Evolutionary conservation across 768 basidiomycete species (phyloP), one percentile per base, ranked within the genome.

Genomic region (Daedaleopsis nitida): DNA sequence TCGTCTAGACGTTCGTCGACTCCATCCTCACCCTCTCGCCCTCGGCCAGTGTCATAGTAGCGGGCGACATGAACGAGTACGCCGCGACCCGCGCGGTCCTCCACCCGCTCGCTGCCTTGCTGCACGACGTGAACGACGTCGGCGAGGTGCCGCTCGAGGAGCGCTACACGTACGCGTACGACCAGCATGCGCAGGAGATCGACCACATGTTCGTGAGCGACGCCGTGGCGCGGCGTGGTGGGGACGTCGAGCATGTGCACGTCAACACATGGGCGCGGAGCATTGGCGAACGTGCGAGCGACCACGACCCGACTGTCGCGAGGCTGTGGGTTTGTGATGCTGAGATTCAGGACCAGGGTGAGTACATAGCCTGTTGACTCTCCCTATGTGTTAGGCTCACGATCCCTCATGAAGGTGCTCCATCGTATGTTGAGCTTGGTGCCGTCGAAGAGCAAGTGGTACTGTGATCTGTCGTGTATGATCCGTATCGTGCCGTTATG

Each of bases 1-100:
- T 42, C 39, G 39, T 42, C 39, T 55, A 86, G 85, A 69, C 72
- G 23, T 87, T 88, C 64, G 78, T 83, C 17, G 62, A 76, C 60
- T 71, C 76, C 12, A 72, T 87, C 42, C 69, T 86, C 3, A 68
- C 66, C 8, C 69, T 72, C 35, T 76, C 84, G 59, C 65, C 74
- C 4, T 55, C 74, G 38, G 83, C 85, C 10, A 82, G 80, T 63
- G 72, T 88, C 60, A 65, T 86, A 48, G 75, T 83, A 8, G 83
- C 79, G 1, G 86, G 86, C 6, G 86, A 86, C 72, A 86, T 82
- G 74, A 88, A 88, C 68, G 86, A 87, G 66, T 86, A 75, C 71
- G 65, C 77, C 19, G 81, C 83, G 63, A 78, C 86, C 1, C 80
- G 81, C 51, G 76, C 81, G 12, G 82, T 83, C 32, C 84, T 80